phyloP scores from a whole-genome alignment of 2,329 filamentous ascomycete genomes.

The Sphaerulina musiva region DNA sequence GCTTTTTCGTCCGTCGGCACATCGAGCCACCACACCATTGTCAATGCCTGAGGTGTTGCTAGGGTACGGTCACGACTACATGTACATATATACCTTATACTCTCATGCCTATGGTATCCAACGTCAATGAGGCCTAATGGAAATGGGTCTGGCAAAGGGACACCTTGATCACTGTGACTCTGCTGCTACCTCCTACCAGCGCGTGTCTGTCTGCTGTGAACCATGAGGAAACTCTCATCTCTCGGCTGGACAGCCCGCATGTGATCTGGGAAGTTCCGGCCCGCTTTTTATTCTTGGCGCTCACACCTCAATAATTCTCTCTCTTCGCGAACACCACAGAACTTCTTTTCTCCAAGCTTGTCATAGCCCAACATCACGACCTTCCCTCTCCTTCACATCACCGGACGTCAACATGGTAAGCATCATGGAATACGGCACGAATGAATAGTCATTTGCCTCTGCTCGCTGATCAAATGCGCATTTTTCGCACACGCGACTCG shows the following conservation, averaged over 20 bases:
- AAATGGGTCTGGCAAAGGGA: too few relatives aligned
- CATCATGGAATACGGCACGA: slow-evolving; percentile 2
- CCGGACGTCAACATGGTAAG: slow-evolving; percentile 25
- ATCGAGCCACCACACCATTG: too few relatives aligned
- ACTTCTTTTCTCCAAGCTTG: slow-evolving; percentile 13
- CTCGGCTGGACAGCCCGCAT: neutral
- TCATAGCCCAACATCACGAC: slow-evolving; percentile 9
- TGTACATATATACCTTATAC: too few relatives aligned
- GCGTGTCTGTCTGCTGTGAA: neutral
- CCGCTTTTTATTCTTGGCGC: slow-evolving; percentile 1
- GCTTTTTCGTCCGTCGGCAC: too few relatives aligned
- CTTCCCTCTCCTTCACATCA: slow-evolving; percentile 10
- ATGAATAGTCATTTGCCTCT: slow-evolving; percentile 20
- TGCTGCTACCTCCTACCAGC: neutral
- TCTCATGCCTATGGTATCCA: too few relatives aligned
- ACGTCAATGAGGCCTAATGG: too few relatives aligned
- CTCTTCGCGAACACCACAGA: slow-evolving; percentile 1
- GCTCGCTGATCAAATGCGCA: slow-evolving; percentile 21
- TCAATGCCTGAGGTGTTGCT: too few relatives aligned
- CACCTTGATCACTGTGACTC: too few relatives aligned
- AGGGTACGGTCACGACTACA: too few relatives aligned
- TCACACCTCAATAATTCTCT: slow-evolving; percentile 4
- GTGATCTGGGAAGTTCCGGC: neutral
- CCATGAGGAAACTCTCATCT: neutral
- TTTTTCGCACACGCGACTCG: slow-evolving; percentile 13